Conservation (phyloP, 2,329 filamentous ascomycete genomes). For the Diaporthe amygdali region DNA sequence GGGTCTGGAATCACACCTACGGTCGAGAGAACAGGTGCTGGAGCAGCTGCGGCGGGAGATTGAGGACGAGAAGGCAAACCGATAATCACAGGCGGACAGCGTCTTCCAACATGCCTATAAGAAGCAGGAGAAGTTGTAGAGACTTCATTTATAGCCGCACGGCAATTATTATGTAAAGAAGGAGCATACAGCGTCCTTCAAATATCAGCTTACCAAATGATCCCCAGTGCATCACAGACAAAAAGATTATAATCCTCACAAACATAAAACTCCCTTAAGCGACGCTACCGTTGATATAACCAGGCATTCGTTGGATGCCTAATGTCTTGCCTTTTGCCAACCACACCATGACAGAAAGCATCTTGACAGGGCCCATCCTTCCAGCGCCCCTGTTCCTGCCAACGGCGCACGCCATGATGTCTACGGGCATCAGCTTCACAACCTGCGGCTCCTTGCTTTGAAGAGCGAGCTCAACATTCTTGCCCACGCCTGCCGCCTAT, state of each 20-base stretch:
- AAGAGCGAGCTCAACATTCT: conserved; percentile 57
- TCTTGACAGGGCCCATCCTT: conserved; percentile 49
- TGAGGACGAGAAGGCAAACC: conserved; percentile 78
- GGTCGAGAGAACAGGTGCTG: conserved; percentile 75
- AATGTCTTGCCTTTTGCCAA: conserved; percentile 57
- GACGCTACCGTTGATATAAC: conserved; percentile 53
- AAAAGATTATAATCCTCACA: neutral
- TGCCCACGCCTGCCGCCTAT: conserved; percentile 54
- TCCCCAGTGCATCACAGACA: neutral
- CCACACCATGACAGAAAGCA: conserved; percentile 59
- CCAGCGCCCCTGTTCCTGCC: conserved; percentile 58
- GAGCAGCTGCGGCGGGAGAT: conserved; percentile 81
- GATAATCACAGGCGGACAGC: conserved; percentile 34
- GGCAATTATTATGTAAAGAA: neutral
- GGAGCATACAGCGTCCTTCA: neutral
- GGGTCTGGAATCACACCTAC: conserved; percentile 82
- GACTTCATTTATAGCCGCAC: neutral
- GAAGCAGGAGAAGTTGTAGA: neutral
- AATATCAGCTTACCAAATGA: neutral
- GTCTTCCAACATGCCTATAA: neutral
- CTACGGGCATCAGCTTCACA: conserved; percentile 54
- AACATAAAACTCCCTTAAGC: conserved; percentile 39
- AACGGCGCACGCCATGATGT: conserved; percentile 53
- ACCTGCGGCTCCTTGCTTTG: conserved; percentile 47
- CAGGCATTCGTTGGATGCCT: conserved; percentile 47